Evolutionary conservation across 768 basidiomycete species (phyloP), one percentile per base, ranked within the genome.

Genomic region (Collybiopsis confluens): DNA sequence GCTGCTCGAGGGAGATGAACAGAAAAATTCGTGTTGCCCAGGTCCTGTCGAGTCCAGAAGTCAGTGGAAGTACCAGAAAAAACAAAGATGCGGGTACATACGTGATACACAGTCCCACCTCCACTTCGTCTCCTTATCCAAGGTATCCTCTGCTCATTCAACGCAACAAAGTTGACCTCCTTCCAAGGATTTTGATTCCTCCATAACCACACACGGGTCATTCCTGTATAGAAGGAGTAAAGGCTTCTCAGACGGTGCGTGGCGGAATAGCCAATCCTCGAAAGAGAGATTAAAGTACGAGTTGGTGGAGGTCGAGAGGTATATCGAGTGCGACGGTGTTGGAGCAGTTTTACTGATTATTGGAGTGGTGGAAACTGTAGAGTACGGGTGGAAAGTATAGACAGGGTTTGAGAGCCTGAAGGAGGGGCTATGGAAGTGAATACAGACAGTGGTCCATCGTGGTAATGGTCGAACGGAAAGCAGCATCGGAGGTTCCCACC

Each of bases 171-270:
- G 61, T 96, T 95, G 59, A 94, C 85, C 64, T 99, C 96, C 65
- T 92, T 97, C 96, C 96, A 98, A 15, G 95, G 96, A 60, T 97
- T 98, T 73, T 99, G 97, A 66, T 98, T 95, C 49, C 96, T 76
- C 0, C 96, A 98, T 91, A 51, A 99, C 79, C 16, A 98, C 92
- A 62, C 93, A 94, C 2, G 93, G 92, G 0, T 71, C 66, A 64
- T 98, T 90, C 27, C 92, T 83, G 67, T 98, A 99, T 52, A 99
- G 69, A 43, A 97, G 77, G 18, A 99, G 77, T 38, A 95, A 74
- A 1, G 93, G 91, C 33, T 77, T 70, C 3, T 83, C 71, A 4
- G 77, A 75, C 2, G 81, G 72, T 43, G 88, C 82, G 61, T 90
- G 82, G 61, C 91, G 82, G 65, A 97, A 92, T 47, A 56, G 52